These are phyloP conservation scores for Gossypium thurberi DNA, from an alignment of 345 rosid species.

Conservation along the genomic window DNA sequence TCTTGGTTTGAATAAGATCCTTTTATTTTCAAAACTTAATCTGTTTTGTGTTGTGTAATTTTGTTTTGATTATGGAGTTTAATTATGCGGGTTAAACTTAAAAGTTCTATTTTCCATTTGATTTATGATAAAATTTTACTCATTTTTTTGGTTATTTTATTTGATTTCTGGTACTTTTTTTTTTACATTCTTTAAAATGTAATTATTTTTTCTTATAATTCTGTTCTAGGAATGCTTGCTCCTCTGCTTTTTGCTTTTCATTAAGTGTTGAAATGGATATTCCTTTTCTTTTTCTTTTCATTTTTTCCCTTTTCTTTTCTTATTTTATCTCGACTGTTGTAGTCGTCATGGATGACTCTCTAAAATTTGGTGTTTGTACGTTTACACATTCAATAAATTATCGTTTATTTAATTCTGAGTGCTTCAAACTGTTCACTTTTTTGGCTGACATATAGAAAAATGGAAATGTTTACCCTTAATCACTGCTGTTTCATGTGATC, in stretches of 20 bases:
- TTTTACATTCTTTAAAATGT: background rate
- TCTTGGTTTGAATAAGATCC: background rate
- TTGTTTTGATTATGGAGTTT: background rate
- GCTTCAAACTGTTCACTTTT: constrained; percentile 3
- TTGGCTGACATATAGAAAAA: background rate
- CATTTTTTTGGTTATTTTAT: background rate
- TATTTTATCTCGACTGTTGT: background rate
- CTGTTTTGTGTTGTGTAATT: background rate
- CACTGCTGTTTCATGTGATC: constrained; percentile 3
- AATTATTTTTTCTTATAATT: background rate
- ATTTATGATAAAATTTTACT: background rate
- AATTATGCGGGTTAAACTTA: background rate
- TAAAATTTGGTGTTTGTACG: background rate
- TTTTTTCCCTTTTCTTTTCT: too few species aligned
- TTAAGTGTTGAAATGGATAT: background rate
- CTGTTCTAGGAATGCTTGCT: background rate
- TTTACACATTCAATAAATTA: background rate
- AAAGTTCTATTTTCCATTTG: background rate
- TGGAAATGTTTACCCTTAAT: background rate
- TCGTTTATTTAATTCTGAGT: background rate
- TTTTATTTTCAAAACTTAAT: background rate
- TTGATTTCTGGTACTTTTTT: background rate
- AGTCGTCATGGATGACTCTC: constrained; percentile 5
- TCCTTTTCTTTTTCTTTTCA: background rate
- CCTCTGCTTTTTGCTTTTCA: background rate